Percentiles rank a stretch among this genome's conserved stretches.
These are phyloP conservation scores for Tuber umbilicatum DNA, from an alignment of 495 filamentous ascomycete genomes.

Conservation along the genomic window DNA sequence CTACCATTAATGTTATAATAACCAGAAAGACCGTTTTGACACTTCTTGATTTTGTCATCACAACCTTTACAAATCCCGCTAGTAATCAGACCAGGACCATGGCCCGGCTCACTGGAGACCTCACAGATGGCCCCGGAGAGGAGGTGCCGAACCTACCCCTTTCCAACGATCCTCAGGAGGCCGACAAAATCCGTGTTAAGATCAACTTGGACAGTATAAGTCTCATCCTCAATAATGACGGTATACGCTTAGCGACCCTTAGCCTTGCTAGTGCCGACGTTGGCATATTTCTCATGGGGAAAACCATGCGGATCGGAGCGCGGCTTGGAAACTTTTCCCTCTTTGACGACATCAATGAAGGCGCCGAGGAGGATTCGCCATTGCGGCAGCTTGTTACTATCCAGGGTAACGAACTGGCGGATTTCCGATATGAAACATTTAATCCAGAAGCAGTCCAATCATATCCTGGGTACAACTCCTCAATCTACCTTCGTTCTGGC, in stretches of 20 bases:
- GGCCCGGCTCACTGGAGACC: conserved; percentile 38
- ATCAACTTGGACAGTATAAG: conserved; percentile 86
- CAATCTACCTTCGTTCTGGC: conserved; percentile 78
- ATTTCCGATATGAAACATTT: conserved; percentile 95
- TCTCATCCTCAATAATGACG: conserved; percentile 96
- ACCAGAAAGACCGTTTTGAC: conserved; percentile 90
- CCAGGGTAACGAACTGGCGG: conserved; percentile 90
- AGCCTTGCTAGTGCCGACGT: conserved; percentile 87
- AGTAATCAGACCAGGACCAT: conserved; percentile 42
- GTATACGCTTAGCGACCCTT: conserved; percentile 84
- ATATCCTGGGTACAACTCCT: conserved; percentile 94
- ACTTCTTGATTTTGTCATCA: conserved; percentile 88
- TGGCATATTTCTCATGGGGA: conserved; percentile 77
- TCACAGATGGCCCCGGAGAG: conserved; percentile 45
- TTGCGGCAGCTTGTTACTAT: conserved; percentile 86
- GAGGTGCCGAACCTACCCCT: conserved; percentile 33
- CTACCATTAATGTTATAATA: conserved; percentile 91
- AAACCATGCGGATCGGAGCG: conserved; percentile 75
- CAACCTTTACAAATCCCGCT: conserved; percentile 79
- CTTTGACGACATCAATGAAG: conserved; percentile 90
- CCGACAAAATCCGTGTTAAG: conserved; percentile 72
- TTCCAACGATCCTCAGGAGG: conserved; percentile 35
- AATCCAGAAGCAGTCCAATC: conserved; percentile 59
- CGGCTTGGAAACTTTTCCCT: conserved; percentile 79
- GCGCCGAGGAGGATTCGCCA: conserved; percentile 69